Conservation (phyloP, 768 basidiomycete species). For the Rhizopogon rudus region DNA sequence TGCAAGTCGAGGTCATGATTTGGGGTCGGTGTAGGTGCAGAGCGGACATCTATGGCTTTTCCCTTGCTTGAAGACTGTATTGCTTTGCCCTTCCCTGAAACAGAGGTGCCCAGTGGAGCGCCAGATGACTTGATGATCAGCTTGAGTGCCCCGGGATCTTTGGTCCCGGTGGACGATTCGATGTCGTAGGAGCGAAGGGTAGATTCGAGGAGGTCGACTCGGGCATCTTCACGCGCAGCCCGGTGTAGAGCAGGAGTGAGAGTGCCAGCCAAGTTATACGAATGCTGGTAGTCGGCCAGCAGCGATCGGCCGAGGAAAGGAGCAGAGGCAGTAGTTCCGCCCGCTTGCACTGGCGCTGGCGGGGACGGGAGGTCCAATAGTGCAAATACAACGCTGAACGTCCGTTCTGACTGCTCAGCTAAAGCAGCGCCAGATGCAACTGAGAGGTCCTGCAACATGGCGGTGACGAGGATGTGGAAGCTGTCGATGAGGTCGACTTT, state of each 20-base stretch:
- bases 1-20: slow-evolving; percentile 51
- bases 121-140: slow-evolving; percentile 63
- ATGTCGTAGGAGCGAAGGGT: slow-evolving; percentile 39
- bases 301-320: slow-evolving; percentile 68
- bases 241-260: slow-evolving; percentile 41
- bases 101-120: slow-evolving; percentile 31
- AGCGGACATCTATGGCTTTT: slow-evolving; percentile 34
- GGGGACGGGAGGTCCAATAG: slow-evolving; percentile 45
- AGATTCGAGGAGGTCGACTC: slow-evolving; percentile 52
- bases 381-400: slow-evolving; percentile 55
- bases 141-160: slow-evolving; percentile 54
- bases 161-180: slow-evolving; percentile 7
- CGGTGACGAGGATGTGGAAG: slow-evolving; percentile 55
- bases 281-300: slow-evolving; percentile 66
- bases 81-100: slow-evolving; percentile 24
- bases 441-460: slow-evolving; percentile 45
- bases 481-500: slow-evolving; percentile 69
- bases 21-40: slow-evolving; percentile 8
- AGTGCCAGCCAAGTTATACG: slow-evolving; percentile 52
- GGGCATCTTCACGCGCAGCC: slow-evolving; percentile 50
- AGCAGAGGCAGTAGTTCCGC: slow-evolving; percentile 8
- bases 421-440: slow-evolving; percentile 37
- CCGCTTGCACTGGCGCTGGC: slow-evolving; percentile 4
- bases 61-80: slow-evolving; percentile 24
- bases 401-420: slow-evolving; percentile 43